phyloP scores from a whole-genome alignment of 257 asterid genomes.

The Dorcoceras hygrometricum region DNA sequence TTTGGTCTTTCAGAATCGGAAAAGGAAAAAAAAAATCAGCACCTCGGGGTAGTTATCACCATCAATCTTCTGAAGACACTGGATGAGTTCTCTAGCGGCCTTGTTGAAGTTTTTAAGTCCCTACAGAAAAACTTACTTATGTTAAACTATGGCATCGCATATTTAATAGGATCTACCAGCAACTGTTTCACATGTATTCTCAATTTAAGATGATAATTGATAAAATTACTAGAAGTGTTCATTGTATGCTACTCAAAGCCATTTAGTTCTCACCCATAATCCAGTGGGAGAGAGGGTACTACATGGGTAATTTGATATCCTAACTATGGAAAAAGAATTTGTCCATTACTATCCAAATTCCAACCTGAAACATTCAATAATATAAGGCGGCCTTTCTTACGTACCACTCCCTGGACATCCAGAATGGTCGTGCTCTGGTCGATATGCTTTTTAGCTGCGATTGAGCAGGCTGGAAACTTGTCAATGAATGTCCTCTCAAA shows the following conservation, averaged over 20 bases:
- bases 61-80: constrained; percentile 80
- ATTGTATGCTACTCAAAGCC: background rate
- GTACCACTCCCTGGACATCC: constrained; percentile 99
- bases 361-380: background rate
- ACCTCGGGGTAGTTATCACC: constrained; percentile 99
- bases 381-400: constrained; percentile 1
- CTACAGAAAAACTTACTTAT: constrained; percentile 32
- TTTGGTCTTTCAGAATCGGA: background rate
- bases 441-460: constrained; percentile 82
- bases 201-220: background rate
- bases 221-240: background rate
- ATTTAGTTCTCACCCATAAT: background rate
- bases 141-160: background rate
- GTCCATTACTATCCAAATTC: background rate
- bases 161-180: background rate
- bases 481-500: constrained; percentile 82
- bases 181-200: background rate
- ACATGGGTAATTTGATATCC: background rate
- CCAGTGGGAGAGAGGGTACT: background rate
- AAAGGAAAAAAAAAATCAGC: background rate
- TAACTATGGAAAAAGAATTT: background rate
- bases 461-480: constrained; percentile 91
- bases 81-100: constrained; percentile 87
- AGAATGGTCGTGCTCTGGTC: constrained; percentile 96
- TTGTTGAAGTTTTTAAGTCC: constrained; percentile 92